Base-by-base conservation (phyloP, 2,329 filamentous ascomycete species). In the Colletotrichum liriopes region DNA sequence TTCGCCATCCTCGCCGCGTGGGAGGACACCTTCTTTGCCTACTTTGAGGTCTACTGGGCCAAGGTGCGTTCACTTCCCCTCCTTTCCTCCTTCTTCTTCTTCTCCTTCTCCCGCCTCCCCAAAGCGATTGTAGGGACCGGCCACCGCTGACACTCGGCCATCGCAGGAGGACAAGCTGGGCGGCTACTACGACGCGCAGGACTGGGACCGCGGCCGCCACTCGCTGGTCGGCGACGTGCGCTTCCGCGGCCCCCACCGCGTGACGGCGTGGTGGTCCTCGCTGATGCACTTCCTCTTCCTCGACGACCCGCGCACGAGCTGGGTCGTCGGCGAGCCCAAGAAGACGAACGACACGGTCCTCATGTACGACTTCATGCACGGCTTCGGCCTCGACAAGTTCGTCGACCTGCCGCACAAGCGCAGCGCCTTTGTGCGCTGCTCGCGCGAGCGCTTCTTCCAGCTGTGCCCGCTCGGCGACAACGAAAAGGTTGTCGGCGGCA, bases 11-110 rank as follows among this genome's bases (percentile, higher is more conserved):
- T 95, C 71, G 93, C 91, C 8, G 87, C 88, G 35, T 96, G 94
- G 79, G 89, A 95, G 67, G 91, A 93, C 39, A 87, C 86, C 2
- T 88, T 85, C 59, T 95, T 95, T 79, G 91, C 92, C 0, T 95
- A 95, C 79, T 95, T 93, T 78, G 93, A 96, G 80, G 85, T 95
- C 1, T 95, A 95, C 80, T 95, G 93, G 93, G 92, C 90, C 45
- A 91, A 90, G 84, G 88, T 89, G 82, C 52, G 67, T 73, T 81
- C 54, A 14, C 3, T 52, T 12, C 45, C 45, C 12, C 16, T 9
- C 18, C 26, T 7, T 23, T 71, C n/a, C n/a, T 26, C 23, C 23
- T 26, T 26, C 23, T 26, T 26, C 23, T 26, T 26, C 23, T 26
- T 26, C 23, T 26, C 23, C 23, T 26, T 26, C 23, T 26, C 23